Conservation (phyloP, 345 rosid species). For the Acer saccharum region DNA sequence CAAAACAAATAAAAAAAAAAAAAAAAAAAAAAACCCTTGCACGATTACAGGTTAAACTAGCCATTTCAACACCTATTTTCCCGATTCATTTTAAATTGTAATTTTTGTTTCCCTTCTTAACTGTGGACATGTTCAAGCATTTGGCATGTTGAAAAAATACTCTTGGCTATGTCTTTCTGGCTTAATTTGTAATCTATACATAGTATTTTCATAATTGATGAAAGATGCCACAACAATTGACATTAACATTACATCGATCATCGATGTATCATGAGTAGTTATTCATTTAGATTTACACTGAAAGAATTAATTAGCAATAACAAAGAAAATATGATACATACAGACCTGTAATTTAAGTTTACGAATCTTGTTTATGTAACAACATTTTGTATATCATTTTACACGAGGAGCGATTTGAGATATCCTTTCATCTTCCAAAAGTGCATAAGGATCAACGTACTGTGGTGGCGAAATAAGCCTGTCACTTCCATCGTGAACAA, state of each 20-base stretch:
- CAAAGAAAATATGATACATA: slow-evolving; percentile 20
- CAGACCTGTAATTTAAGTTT: slow-evolving; percentile 14
- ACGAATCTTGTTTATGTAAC: slow-evolving; percentile 2
- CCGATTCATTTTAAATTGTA: too few species aligned
- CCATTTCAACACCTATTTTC: too few species aligned
- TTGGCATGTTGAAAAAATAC: too few species aligned
- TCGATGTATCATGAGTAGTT: neutral
- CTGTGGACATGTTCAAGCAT: too few species aligned
- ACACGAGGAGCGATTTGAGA: slow-evolving; percentile 60
- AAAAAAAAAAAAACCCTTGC: too few species aligned
- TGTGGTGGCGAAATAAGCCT: slow-evolving; percentile 50
- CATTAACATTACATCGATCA: neutral
- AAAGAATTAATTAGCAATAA: slow-evolving; percentile 12
- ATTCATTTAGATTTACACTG: slow-evolving; percentile 28
- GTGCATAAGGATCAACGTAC: slow-evolving; percentile 66
- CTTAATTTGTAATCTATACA: too few species aligned
- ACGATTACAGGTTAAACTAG: too few species aligned
- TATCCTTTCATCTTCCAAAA: slow-evolving; percentile 81
- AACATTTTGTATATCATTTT: slow-evolving; percentile 35
- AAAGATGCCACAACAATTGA: neutral
- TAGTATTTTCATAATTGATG: too few species aligned
- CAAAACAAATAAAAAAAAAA: too few species aligned
- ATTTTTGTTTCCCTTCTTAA: too few species aligned
- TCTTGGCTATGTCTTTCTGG: too few species aligned
- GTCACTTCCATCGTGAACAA: slow-evolving; percentile 66